phyloP scores from a whole-genome alignment of 1,284 basidiomycete genomes.

The Cutaneotrichosporon spelunceum region DNA sequence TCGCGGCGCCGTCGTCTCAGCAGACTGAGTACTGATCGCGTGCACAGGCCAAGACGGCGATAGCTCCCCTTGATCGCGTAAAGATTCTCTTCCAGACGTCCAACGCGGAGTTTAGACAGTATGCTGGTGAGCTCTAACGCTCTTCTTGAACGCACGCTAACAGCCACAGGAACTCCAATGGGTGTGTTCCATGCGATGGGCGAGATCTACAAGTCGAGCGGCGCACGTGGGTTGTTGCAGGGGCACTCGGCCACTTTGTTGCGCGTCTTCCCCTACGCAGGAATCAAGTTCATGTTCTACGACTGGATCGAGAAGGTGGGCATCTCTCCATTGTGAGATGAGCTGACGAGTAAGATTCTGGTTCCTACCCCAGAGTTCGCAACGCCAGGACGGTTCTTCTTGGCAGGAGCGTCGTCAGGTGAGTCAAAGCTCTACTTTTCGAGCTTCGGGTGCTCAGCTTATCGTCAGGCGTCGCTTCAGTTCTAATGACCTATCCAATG shows the following conservation, averaged over 20 bases:
- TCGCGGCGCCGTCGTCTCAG: constrained; percentile 7
- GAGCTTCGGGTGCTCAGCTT: constrained; percentile 1
- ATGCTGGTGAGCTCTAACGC: constrained; percentile 63
- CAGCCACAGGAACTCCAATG: constrained; percentile 38
- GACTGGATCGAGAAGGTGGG: constrained; percentile 76
- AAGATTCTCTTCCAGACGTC: constrained; percentile 99
- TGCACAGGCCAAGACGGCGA: constrained; percentile 84
- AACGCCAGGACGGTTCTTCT: constrained; percentile 77
- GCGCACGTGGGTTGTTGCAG: constrained; percentile 80
- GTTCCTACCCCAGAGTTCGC: constrained; percentile 80
- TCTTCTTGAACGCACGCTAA: neutral
- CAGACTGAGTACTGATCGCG: neutral
- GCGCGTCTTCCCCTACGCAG: constrained; percentile 86
- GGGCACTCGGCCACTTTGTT: constrained; percentile 86
- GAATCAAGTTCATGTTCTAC: constrained; percentile 97
- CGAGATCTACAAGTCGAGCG: constrained; percentile 70
- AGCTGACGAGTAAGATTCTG: constrained; percentile 56
- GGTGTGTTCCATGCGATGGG: constrained; percentile 75
- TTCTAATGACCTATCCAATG: constrained; percentile 89
- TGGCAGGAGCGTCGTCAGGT: constrained; percentile 87
- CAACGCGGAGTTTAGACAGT: constrained; percentile 90
- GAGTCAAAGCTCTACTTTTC: neutral
- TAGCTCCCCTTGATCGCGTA: constrained; percentile 94
- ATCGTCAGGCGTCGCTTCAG: constrained; percentile 71
- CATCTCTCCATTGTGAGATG: constrained; percentile 15